Base-by-base conservation (phyloP, 371 early-diverging fungal species). In the Mortierella sp. region DNA sequence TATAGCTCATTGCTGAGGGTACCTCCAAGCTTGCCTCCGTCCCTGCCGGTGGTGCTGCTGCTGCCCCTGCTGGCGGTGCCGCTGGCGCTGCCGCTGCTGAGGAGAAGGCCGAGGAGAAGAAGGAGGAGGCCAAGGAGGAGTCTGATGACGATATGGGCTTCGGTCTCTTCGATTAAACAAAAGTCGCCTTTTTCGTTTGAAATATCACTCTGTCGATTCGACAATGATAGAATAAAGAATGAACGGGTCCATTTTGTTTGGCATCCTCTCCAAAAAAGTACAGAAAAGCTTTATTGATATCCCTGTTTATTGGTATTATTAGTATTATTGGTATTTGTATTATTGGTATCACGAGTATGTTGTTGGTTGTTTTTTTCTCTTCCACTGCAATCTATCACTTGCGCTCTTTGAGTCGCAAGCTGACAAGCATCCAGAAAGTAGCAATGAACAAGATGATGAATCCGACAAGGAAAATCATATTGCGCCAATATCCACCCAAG, bases 11-110 rank as follows among this genome's bases (percentile, higher is more conserved):
- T 79, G 93, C 91, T 72, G 95, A 93, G 81, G 98, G 98, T 81
- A 66, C 85, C 72, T 73, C 86, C 81, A 98, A 98, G 93, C 90
- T 98, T 69, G 91, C 97, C 60, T 92, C 96, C 79, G 92, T 97
- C 78, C 96, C 97, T 76, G 68, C 93, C 73, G 93, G 92, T 81
- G 95, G 93, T 82, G 95, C 87, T 81, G 92, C 83, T 68, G 85
- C 91, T 80, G 83, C 76, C 67, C 83, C 73, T 78, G 84, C 80
- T 41, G 63, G 53, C 53, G 78, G 70, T 34, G 80, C 53, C 46
- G 80, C 55, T 65, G n/a, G n/a, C n/a, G 73, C 71, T 43, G 89
- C 84, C 60, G 88, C 82, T 56, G 75, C 79, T 57, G 72, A 60
- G 44, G 80, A 68, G 59, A 79, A 71, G 48, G 68, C 56, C 57